These are phyloP conservation scores for Hypoxylon sp. DNA, from an alignment of 2,329 filamentous ascomycete species.

Conservation along the genomic window DNA sequence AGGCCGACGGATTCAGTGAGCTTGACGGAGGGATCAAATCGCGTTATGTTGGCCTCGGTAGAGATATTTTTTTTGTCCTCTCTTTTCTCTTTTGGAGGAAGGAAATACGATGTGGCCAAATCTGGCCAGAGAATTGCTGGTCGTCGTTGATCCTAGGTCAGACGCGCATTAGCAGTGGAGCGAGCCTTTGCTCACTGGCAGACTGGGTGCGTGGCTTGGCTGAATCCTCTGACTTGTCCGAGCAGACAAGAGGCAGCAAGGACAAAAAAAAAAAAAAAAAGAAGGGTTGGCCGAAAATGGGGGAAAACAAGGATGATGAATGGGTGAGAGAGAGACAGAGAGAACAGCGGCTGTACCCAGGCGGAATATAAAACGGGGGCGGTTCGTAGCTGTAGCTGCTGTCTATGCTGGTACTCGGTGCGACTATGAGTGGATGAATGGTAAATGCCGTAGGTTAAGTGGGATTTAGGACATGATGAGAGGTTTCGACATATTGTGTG, in stretches of 20 bases:
- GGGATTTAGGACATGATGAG: slow-evolving; percentile 39
- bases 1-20: slow-evolving; percentile 15
- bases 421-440: neutral
- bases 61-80: slow-evolving; percentile 28
- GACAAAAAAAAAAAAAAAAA: slow-evolving; percentile 27
- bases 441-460: neutral
- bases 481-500: slow-evolving; percentile 15
- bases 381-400: slow-evolving; percentile 3
- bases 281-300: slow-evolving; percentile 32
- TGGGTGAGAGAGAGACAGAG: slow-evolving; percentile 23
- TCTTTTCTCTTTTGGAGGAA: too few relatives aligned
- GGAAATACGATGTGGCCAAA: slow-evolving; percentile 28
- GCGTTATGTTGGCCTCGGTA: neutral
- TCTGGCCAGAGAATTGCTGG: slow-evolving; percentile 31
- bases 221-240: slow-evolving; percentile 35
- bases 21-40: slow-evolving; percentile 2
- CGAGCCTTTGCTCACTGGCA: slow-evolving; percentile 17
- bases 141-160: slow-evolving; percentile 29
- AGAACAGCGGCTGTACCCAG: slow-evolving; percentile 34
- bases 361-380: slow-evolving; percentile 34
- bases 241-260: slow-evolving; percentile 16
- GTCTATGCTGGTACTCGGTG: slow-evolving; percentile 17
- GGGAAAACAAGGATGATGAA: slow-evolving; percentile 33
- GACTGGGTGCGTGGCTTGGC: slow-evolving; percentile 30
- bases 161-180: slow-evolving; percentile 35